A percentile compares a stretch with the other conserved stretches of the same genome.
phyloP scores from a whole-genome alignment of 805 yeast genomes.

The Candida argentea region DNA sequence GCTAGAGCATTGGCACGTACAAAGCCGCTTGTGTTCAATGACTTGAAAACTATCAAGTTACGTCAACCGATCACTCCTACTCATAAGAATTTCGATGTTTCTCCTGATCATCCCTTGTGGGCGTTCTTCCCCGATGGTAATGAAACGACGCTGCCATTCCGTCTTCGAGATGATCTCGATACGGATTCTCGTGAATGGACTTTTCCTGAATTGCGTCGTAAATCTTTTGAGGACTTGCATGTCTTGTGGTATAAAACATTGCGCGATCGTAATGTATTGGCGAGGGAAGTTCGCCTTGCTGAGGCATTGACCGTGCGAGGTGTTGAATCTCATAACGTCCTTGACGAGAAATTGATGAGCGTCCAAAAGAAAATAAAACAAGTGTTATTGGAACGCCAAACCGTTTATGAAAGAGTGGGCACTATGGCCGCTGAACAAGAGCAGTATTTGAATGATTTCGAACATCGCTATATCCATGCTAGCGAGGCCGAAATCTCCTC shows the following conservation, averaged over 20 bases:
- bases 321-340: constrained; percentile 29
- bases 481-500: constrained; percentile 39
- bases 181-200: constrained; percentile 71
- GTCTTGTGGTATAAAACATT: constrained; percentile 81
- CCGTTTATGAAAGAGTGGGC: constrained; percentile 53
- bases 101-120: constrained; percentile 91
- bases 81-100: constrained; percentile 56
- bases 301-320: constrained; percentile 16
- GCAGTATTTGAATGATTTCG: constrained; percentile 47
- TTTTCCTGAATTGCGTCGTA: constrained; percentile 79
- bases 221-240: constrained; percentile 87
- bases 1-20: not conserved
- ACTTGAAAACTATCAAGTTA: constrained; percentile 36
- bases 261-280: constrained; percentile 70
- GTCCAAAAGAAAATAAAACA: constrained; percentile 57
- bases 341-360: constrained; percentile 27
- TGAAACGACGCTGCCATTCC: constrained; percentile 44
- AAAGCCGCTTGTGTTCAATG: constrained; percentile 12
- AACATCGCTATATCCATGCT: constrained; percentile 42
- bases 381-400: constrained; percentile 78
- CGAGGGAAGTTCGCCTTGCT: constrained; percentile 62
- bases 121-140: constrained; percentile 58
- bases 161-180: constrained; percentile 45
- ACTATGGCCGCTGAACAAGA: constrained; percentile 34
- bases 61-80: constrained; percentile 84